phyloP scores from a whole-genome alignment of 257 asterid genomes.

The Jacaranda copaia region DNA sequence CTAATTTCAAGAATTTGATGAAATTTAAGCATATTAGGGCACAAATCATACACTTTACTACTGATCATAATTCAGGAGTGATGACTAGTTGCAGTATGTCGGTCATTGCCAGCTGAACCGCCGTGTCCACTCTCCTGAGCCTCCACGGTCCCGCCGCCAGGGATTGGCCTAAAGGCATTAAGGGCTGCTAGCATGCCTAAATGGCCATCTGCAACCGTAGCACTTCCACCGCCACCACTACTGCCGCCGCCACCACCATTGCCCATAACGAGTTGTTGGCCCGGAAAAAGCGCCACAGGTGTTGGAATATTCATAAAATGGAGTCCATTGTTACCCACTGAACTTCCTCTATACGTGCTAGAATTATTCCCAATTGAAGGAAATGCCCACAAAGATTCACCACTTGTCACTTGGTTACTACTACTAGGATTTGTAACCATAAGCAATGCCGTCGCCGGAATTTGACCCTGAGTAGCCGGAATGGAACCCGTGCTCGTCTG shows the following conservation, averaged over 20 bases:
- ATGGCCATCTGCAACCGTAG: constrained; percentile 59
- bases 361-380: constrained; percentile 38
- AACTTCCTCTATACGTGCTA: constrained; percentile 42
- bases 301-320: constrained; percentile 68
- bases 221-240: constrained; percentile 38
- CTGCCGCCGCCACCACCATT: constrained; percentile 37
- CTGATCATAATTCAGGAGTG: constrained; percentile 14
- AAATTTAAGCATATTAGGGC: constrained; percentile 1
- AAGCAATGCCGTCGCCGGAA: constrained; percentile 45
- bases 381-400: constrained; percentile 62
- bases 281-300: constrained; percentile 44
- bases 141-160: constrained; percentile 43
- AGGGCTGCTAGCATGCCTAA: constrained; percentile 63
- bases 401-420: constrained; percentile 30
- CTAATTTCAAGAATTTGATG: constrained; percentile 8
- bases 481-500: constrained; percentile 48
- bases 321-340: constrained; percentile 44
- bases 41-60: constrained; percentile 21
- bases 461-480: constrained; percentile 48
- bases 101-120: constrained; percentile 25
- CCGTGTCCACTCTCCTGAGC: constrained; percentile 33
- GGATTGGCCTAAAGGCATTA: constrained; percentile 49
- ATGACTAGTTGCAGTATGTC: constrained; percentile 37
- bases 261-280: constrained; percentile 42
- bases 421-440: too few relatives aligned